Evolutionary conservation across 1,284 basidiomycete species (phyloP).

Genomic region (Pascua sp.): DNA sequence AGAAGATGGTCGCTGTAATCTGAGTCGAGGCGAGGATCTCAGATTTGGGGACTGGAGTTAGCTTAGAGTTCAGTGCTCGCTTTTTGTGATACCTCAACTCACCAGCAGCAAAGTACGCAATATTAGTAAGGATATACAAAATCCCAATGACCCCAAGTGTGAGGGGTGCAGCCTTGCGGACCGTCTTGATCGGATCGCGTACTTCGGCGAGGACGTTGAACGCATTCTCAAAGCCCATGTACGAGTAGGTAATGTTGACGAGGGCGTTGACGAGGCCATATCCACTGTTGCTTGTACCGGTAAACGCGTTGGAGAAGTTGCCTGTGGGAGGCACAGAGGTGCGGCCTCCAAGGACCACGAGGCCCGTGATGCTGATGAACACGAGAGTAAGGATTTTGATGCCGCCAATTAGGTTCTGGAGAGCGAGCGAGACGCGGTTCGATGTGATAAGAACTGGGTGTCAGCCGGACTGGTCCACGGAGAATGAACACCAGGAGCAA

Average conservation of each 20-base stretch:
- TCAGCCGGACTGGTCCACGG: neutral
- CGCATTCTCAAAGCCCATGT: slow-evolving; percentile 52
- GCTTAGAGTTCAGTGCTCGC: too few relatives aligned
- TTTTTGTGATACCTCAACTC: neutral
- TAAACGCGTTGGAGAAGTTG: slow-evolving; percentile 57
- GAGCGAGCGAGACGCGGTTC: neutral
- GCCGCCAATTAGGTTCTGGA: neutral
- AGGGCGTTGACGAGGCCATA: slow-evolving; percentile 51
- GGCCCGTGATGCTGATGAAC: slow-evolving; percentile 51
- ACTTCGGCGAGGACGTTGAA: slow-evolving; percentile 55
- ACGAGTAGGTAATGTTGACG: slow-evolving; percentile 24
- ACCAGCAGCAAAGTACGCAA: slow-evolving; percentile 48
- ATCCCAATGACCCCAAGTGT: slow-evolving; percentile 30
- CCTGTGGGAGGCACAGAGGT: slow-evolving; percentile 50
- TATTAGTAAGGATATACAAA: slow-evolving; percentile 35
- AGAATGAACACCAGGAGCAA: too few relatives aligned
- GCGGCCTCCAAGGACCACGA: slow-evolving; percentile 54
- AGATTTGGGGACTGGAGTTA: slow-evolving; percentile 29
- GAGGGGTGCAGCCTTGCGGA: slow-evolving; percentile 28
- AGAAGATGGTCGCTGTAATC: slow-evolving; percentile 45
- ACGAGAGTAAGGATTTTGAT: neutral
- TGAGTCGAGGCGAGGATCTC: slow-evolving; percentile 37
- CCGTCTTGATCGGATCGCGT: slow-evolving; percentile 35
- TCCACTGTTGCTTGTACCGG: slow-evolving; percentile 50
- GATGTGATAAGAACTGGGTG: slow-evolving; percentile 1